A percentile compares a stretch with the other conserved stretches of the same genome.
phyloP scores from a whole-genome alignment of 2,329 filamentous ascomycete genomes.

The Xylariales sp. region DNA sequence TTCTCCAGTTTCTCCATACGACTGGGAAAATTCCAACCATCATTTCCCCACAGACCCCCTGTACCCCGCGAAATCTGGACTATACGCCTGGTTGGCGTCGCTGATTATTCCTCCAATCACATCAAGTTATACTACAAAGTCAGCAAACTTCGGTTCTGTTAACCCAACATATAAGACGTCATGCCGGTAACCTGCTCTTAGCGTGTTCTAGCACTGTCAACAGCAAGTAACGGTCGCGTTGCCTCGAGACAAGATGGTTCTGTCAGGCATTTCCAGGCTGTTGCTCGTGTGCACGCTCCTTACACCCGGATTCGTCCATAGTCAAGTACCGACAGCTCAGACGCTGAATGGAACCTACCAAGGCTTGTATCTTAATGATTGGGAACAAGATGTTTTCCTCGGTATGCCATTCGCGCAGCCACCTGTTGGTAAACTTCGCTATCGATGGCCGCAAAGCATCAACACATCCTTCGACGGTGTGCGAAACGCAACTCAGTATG shows the following conservation, averaged over 20 bases:
- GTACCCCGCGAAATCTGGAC: neutral
- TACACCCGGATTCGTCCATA: neutral
- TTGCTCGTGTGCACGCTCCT: neutral
- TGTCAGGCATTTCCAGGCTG: neutral
- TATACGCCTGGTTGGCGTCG: neutral
- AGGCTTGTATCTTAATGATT: slow-evolving; percentile 27
- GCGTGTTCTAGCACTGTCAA: too few relatives aligned
- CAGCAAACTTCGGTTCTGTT: neutral
- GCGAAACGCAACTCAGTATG: slow-evolving; percentile 36
- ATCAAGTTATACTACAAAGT: neutral
- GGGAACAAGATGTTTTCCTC: slow-evolving; percentile 36
- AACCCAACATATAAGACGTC: neutral
- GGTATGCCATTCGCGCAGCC: slow-evolving; percentile 36
- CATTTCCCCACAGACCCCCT: neutral
- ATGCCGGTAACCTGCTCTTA: neutral
- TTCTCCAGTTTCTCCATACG: slow-evolving; percentile 4
- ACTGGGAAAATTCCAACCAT: neutral
- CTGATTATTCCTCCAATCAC: slow-evolving; percentile 9
- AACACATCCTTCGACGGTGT: slow-evolving; percentile 33
- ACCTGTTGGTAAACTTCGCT: slow-evolving; percentile 31
- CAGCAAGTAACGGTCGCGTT: too few relatives aligned
- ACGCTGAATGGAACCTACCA: slow-evolving; percentile 30
- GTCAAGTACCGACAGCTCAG: slow-evolving; percentile 13
- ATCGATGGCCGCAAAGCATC: slow-evolving; percentile 31
- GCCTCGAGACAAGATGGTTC: slow-evolving; percentile 1